A percentile compares a stretch with the other conserved stretches of the same genome.
These are phyloP conservation scores for Kuraishia ogatae DNA, from an alignment of 805 yeast genomes.

Conservation along the genomic window DNA sequence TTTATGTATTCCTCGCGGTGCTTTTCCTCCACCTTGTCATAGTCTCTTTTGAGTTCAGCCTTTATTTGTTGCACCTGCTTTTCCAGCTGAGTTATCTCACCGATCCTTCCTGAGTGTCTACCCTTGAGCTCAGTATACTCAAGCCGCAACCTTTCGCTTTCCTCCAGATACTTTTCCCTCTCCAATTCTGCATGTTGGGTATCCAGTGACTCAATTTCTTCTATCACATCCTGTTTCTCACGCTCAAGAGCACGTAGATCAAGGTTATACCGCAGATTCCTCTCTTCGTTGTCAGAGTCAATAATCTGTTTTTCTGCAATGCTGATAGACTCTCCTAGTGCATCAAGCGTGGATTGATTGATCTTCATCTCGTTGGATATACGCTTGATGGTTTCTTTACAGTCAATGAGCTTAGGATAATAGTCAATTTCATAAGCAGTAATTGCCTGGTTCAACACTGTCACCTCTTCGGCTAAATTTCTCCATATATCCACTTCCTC, in stretches of 20 bases:
- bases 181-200: slow-evolving; percentile 49
- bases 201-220: slow-evolving; percentile 37
- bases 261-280: slow-evolving; percentile 56
- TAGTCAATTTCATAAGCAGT: neutral
- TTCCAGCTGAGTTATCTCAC: slow-evolving; percentile 78
- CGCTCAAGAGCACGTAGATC: slow-evolving; percentile 39
- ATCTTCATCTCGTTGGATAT: slow-evolving; percentile 12
- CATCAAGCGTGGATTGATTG: slow-evolving; percentile 21
- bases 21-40: slow-evolving; percentile 49
- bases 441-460: neutral
- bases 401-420: slow-evolving; percentile 3
- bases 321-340: slow-evolving; percentile 7
- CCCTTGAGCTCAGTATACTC: slow-evolving; percentile 49
- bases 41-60: slow-evolving; percentile 62
- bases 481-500: neutral
- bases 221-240: slow-evolving; percentile 28
- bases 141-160: slow-evolving; percentile 41
- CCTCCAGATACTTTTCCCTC: slow-evolving; percentile 51
- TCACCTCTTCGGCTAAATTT: neutral
- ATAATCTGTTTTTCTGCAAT: slow-evolving; percentile 31
- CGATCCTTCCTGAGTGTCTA: slow-evolving; percentile 63
- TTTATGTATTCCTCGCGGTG: slow-evolving; percentile 68
- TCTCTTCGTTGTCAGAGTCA: slow-evolving; percentile 54
- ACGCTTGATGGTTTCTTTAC: slow-evolving; percentile 8
- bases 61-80: slow-evolving; percentile 54